Evolutionary conservation across 345 rosid species (phyloP), one percentile per base, ranked within the genome.

Genomic region (Bruguiera sexangula): DNA sequence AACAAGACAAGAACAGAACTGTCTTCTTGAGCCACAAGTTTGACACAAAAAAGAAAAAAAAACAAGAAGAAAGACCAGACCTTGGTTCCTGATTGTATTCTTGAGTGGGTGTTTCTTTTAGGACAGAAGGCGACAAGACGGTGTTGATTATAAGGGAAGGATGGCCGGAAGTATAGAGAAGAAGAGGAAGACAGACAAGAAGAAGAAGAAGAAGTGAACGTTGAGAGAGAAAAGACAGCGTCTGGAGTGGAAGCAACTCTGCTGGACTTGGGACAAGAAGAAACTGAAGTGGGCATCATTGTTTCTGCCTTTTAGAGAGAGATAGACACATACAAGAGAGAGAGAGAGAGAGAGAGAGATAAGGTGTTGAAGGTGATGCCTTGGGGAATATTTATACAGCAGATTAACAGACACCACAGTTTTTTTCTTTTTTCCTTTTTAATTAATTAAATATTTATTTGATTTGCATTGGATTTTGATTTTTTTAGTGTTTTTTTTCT

Each of bases 361-460:
- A n/a, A 30, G 60, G 11, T 62, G 34, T 15, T 48, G 54, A 73
- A 69, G 9, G 37, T 9, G 9, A 7, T 2, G 37, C 9, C 37
- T 34, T 8, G 10, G 37, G 9, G 37, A 8, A 1, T 32, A 32
- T 6, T 32, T 32, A 32, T 32, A 32, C 7, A 7, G 9, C 37
- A 74, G 82, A 78, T 73, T 61, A 75, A 73, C 74, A 53, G 81
- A 57, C 78, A 78, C 85, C 88, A 77, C 77, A 72, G 3, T 31
- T 31, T 74, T 48, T 52, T 48, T 24, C 9, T 15, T 24, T 24
- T 24, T 24, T 24, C 24, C 24, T 24, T 24, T 24, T 24, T 24
- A 24, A 24, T 16, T 68, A 7, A 43, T 2, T 10, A 10, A 39
- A 39, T 39, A 10, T 39, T 43, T 43, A 43, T 43, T 43, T 43